These are phyloP conservation scores for Solanum hybrid DNA, from an alignment of 305 asterid species.

Conservation along the genomic window DNA sequence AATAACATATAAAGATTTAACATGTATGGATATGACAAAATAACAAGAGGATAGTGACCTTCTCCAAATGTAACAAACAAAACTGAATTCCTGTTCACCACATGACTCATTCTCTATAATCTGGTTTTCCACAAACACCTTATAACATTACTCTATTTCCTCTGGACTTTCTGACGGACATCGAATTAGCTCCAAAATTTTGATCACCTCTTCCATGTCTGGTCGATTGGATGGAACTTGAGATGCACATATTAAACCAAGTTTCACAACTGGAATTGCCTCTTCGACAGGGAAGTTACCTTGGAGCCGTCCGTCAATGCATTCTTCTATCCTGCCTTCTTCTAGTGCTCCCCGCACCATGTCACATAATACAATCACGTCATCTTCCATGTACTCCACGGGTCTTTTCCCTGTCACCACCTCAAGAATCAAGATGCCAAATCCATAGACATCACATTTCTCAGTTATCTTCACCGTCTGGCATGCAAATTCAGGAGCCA, in stretches of 20 bases:
- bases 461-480: slow-evolving; percentile 77
- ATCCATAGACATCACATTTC: slow-evolving; percentile 81
- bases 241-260: slow-evolving; percentile 74
- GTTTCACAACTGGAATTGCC: slow-evolving; percentile 62
- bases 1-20: slow-evolving; percentile 13
- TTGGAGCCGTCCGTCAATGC: slow-evolving; percentile 43
- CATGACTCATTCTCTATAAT: slow-evolving; percentile 10
- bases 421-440: slow-evolving; percentile 65
- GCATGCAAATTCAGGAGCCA: slow-evolving; percentile 87
- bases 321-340: slow-evolving; percentile 54
- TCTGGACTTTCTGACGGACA: slow-evolving; percentile 47
- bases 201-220: slow-evolving; percentile 75
- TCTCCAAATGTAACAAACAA: slow-evolving; percentile 8
- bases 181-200: slow-evolving; percentile 58
- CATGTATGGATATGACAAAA: slow-evolving; percentile 2
- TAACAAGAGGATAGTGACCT: background rate
- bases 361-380: slow-evolving; percentile 69
- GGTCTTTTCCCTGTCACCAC: slow-evolving; percentile 71
- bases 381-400: slow-evolving; percentile 84
- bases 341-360: slow-evolving; percentile 69
- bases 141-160: slow-evolving; percentile 28
- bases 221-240: slow-evolving; percentile 87
- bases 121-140: background rate
- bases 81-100: slow-evolving; percentile 40
- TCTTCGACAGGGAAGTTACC: slow-evolving; percentile 55